These are phyloP conservation scores for Diaporthe nobilis DNA, from an alignment of 2,329 filamentous ascomycete genomes.

Conservation along the genomic window DNA sequence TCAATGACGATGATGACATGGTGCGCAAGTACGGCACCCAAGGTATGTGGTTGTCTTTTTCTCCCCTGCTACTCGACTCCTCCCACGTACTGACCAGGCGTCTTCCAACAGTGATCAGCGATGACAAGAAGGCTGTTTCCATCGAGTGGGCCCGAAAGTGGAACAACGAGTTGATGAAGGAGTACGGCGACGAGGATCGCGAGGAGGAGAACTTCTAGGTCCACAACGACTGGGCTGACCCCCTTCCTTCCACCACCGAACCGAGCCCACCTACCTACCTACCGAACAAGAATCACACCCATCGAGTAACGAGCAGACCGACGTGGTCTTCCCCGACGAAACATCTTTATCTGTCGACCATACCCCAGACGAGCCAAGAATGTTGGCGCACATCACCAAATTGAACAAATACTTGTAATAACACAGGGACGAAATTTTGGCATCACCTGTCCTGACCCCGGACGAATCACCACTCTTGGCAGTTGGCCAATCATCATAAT, in stretches of 20 bases:
- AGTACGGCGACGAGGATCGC: not conserved
- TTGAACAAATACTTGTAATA: not conserved
- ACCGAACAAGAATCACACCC: not conserved
- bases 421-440: not conserved
- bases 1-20: not conserved
- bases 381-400: not conserved
- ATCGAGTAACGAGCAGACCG: not conserved
- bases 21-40: slow-evolving; percentile 16
- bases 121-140: not conserved
- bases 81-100: not conserved
- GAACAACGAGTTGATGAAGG: not conserved
- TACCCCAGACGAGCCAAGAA: not conserved
- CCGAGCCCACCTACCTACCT: not conserved
- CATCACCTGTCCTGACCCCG: not conserved
- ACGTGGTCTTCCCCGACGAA: not conserved
- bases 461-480: not conserved
- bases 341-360: not conserved
- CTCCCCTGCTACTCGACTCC: too few relatives aligned
- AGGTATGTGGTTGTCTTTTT: not conserved
- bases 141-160: slow-evolving; percentile 18
- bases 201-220: not conserved
- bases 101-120: slow-evolving; percentile 16
- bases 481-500: too few relatives aligned
- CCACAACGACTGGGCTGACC: not conserved
- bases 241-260: not conserved